Evolutionary conservation across 768 basidiomycete genomes (phyloP), one percentile per base, ranked within the genome.

Genomic region (Lepiota venenata): DNA sequence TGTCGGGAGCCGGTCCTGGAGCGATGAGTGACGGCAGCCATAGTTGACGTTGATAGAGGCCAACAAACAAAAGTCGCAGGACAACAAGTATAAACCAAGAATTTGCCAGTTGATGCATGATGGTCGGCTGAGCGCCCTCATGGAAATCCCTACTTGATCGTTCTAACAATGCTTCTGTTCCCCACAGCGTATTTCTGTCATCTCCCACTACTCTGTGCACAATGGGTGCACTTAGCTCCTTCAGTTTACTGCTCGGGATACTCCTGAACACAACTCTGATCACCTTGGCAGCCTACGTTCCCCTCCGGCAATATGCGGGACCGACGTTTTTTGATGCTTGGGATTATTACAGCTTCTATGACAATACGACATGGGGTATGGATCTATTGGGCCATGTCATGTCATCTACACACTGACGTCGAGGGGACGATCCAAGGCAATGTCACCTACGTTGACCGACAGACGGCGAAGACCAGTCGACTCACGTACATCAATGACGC

Each of bases 401-500:
- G 32, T 25, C 51, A 25, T 16, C 22, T 22, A n/a, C 9, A 47
- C 41, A 16, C 40, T 52, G 56, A 52, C 56, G 40, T 22, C 8
- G 16, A 41, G 27, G 35, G 45, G 16, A 52, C 37, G 40, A 51
- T 25, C 60, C 58, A 85, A n/a, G 87, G 87, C 37, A 82, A 88
- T 60, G 84, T 82, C 15, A 80, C 79, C 39, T 89, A 78, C 73
- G 71, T 84, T 15, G 75, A 77, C 59, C 63, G 71, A 50, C 66
- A 71, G 2, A 70, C 72, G 18, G 85, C 85, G 0, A 66, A 68
- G 10, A 64, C 71, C 6, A 71, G 79, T 56, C 62, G 73, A 1
- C 72, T 91, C 16, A 81, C 83, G 4, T 88, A 79, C 60, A 65
- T 88, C 58, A 84, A 87, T 58, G 61, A 61, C 40, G 75, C 75